These are phyloP conservation scores for Yamadazyma jaroonii DNA, from an alignment of 1,139 yeast species.

Conservation along the genomic window DNA sequence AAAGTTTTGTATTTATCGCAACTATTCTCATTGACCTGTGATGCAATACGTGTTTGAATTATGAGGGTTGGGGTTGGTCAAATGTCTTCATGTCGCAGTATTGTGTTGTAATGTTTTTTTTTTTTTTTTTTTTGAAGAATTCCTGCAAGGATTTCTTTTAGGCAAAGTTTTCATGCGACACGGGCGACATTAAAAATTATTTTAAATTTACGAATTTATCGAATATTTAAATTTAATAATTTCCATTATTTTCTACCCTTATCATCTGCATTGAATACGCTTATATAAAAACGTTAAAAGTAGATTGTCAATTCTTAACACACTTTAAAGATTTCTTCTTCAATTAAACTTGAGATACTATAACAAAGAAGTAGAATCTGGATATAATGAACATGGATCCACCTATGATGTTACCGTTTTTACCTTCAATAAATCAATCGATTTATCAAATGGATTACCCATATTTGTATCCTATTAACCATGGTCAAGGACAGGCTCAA, in stretches of 20 bases:
- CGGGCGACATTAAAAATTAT: background rate
- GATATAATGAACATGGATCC: constrained; percentile 13
- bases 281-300: too few species aligned
- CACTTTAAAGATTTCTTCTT: too few species aligned
- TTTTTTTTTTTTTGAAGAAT: background rate
- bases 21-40: too few species aligned
- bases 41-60: too few species aligned
- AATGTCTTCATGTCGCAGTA: background rate
- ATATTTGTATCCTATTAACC: constrained; percentile 12
- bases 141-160: too few species aligned
- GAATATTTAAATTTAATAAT: background rate
- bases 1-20: too few species aligned
- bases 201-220: constrained; percentile 2
- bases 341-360: too few species aligned
- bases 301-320: too few species aligned
- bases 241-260: constrained; percentile 1
- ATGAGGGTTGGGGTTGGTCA: background rate
- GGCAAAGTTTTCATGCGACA: too few species aligned
- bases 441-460: constrained; percentile 1
- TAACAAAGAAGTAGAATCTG: background rate
- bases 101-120: background rate
- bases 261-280: background rate
- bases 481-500: constrained; percentile 1
- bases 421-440: constrained; percentile 14
- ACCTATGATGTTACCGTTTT: constrained; percentile 14